A percentile compares a stretch with the other conserved stretches of the same genome.
Conservation (phyloP, 169 alveolate genomes). For the Eimeria praecox region DNA sequence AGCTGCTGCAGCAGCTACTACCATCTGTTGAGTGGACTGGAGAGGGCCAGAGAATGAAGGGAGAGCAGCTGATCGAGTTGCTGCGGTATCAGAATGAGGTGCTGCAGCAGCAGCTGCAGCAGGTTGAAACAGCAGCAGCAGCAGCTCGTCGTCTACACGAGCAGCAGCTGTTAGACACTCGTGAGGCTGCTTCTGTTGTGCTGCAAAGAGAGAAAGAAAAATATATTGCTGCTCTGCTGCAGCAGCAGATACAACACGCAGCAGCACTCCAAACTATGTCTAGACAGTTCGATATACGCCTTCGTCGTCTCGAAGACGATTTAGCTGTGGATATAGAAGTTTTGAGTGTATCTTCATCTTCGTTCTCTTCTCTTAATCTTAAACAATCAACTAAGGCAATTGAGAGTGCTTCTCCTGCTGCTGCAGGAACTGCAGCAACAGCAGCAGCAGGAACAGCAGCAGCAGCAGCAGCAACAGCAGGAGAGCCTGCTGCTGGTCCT, state of each 20-base stretch:
- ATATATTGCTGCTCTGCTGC: not conserved
- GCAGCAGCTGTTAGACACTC: conserved; percentile 10
- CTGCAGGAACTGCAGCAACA: not conserved
- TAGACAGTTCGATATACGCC: not conserved
- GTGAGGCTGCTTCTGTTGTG: conserved; percentile 43
- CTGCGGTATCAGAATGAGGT: conserved; percentile 51
- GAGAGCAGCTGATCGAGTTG: conserved; percentile 51
- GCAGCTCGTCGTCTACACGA: conserved; percentile 43
- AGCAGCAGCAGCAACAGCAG: not conserved
- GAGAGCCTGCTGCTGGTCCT: not conserved
- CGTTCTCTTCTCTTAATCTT: not conserved
- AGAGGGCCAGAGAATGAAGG: conserved; percentile 23
- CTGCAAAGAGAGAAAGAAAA: conserved; percentile 37
- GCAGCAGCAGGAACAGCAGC: not conserved
- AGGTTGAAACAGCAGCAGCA: not conserved
- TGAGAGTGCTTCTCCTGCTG: not conserved
- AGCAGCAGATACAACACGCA: conserved; percentile 48
- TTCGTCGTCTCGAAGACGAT: conserved; percentile 63
- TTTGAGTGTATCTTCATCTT: too few species aligned
- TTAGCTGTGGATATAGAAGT: conserved; percentile 36
- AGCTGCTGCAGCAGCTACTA: not conserved
- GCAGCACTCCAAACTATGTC: conserved; percentile 50
- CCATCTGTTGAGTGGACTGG: conserved; percentile 20
- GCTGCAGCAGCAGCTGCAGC: conserved; percentile 67
- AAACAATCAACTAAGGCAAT: not conserved